Evolutionary conservation across 2,329 filamentous ascomycete genomes (phyloP).

Genomic region (Cladosporium sp.): DNA sequence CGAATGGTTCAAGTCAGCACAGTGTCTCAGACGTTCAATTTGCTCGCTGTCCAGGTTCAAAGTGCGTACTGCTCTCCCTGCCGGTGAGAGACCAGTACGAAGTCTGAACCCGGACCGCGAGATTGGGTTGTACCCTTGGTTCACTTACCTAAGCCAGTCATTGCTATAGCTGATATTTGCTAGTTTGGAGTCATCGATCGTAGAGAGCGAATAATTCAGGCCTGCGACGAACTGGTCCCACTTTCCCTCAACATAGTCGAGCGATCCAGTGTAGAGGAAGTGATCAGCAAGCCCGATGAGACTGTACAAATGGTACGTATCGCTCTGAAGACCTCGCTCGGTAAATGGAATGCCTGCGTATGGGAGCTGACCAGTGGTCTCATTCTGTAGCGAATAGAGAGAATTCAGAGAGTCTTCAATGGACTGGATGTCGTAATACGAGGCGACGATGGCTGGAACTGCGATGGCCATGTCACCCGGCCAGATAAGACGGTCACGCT

Average conservation of each 20-base stretch:
- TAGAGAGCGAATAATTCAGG: conserved; percentile 39
- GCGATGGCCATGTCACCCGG: conserved; percentile 55
- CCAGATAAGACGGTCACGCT: conserved; percentile 43
- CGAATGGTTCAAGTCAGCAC: no score
- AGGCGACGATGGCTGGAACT: conserved; percentile 50
- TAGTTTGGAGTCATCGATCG: conserved; percentile 34
- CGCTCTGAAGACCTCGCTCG: conserved; percentile 34
- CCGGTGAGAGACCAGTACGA: no score
- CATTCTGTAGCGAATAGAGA: conserved; percentile 31
- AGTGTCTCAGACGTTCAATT: no score
- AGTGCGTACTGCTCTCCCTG: no score
- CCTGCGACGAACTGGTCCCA: conserved; percentile 48
- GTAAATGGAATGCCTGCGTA: conserved; percentile 33
- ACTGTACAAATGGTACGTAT: conserved; percentile 58
- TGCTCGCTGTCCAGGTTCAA: no score
- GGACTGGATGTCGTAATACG: conserved; percentile 45
- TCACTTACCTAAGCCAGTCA: conserved; percentile 53
- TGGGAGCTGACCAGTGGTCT: conserved; percentile 30
- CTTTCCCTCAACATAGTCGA: conserved; percentile 40
- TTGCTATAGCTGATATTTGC: conserved; percentile 47
- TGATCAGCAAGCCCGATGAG: conserved; percentile 49
- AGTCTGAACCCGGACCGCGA: no score
- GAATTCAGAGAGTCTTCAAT: conserved; percentile 35
- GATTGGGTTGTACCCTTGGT: no score
- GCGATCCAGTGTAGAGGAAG: conserved; percentile 42